phyloP scores from a whole-genome alignment of 2,329 filamentous ascomycete genomes.

The Aspergillus japonicus region DNA sequence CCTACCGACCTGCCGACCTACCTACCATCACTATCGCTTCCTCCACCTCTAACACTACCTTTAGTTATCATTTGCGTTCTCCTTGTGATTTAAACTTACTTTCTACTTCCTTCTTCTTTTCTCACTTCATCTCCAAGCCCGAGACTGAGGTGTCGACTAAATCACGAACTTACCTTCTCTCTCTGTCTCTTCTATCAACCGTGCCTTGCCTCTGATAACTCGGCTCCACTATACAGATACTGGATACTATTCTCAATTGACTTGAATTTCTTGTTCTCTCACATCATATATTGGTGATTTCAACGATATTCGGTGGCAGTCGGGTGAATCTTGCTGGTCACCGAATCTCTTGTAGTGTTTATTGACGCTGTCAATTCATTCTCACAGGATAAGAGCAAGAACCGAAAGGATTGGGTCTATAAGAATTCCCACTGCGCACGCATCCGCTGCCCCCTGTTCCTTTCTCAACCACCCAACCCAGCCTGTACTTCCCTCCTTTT shows the following conservation, averaged over 20 bases:
- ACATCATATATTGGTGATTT: not conserved
- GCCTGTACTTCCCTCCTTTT: constrained; percentile 4
- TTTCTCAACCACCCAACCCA: not conserved
- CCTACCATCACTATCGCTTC: not conserved
- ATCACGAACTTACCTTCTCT: not conserved
- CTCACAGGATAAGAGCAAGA: not conserved
- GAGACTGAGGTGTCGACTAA: not conserved
- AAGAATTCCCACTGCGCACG: not conserved
- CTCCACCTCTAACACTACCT: not conserved
- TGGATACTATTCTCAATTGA: not conserved
- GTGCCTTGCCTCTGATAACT: not conserved
- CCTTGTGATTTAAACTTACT: not conserved
- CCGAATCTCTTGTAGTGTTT: not conserved
- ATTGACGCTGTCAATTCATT: not conserved
- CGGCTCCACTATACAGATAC: not conserved
- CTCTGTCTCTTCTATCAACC: not conserved
- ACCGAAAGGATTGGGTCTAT: not conserved
- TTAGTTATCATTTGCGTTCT: not conserved
- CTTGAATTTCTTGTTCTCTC: not conserved
- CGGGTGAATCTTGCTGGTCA: not conserved
- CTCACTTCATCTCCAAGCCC: not conserved
- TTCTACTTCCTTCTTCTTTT: not conserved
- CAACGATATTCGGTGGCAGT: not conserved
- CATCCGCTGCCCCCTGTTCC: constrained; percentile 4
- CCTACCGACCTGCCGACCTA: too few species aligned